Evolutionary conservation across 306 rosid species (phyloP).

Genomic region (Comarum palustre): DNA sequence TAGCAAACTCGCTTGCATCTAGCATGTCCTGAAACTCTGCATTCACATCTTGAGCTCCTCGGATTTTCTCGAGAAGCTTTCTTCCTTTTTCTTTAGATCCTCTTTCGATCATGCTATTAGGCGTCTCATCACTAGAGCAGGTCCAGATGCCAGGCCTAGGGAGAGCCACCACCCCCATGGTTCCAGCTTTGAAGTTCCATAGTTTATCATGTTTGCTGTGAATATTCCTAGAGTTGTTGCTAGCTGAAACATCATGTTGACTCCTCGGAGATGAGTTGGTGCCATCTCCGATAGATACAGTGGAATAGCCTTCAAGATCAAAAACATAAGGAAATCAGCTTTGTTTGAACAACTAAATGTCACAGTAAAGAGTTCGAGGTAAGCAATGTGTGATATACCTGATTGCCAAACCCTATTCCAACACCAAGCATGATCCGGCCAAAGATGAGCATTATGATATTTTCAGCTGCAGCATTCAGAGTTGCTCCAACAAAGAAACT

Average conservation of each 20-base stretch:
- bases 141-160: slow-evolving; percentile 70
- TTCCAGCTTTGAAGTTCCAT: slow-evolving; percentile 65
- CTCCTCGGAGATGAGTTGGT: slow-evolving; percentile 78
- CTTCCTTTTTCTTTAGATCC: slow-evolving; percentile 60
- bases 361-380: neutral
- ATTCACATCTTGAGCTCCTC: slow-evolving; percentile 68
- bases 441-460: slow-evolving; percentile 63
- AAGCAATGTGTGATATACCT: slow-evolving; percentile 39
- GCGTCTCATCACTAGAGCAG: slow-evolving; percentile 83
- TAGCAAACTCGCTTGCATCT: slow-evolving; percentile 74
- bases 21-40: slow-evolving; percentile 83
- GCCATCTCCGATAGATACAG: slow-evolving; percentile 94
- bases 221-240: slow-evolving; percentile 89
- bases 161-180: slow-evolving; percentile 98
- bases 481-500: slow-evolving; percentile 68
- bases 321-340: slow-evolving; percentile 7
- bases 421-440: slow-evolving; percentile 92
- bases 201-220: slow-evolving; percentile 85
- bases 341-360: neutral
- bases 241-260: slow-evolving; percentile 93
- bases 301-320: slow-evolving; percentile 71
- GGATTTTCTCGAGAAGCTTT: slow-evolving; percentile 52
- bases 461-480: slow-evolving; percentile 63
- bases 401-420: slow-evolving; percentile 95
- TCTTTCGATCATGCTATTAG: slow-evolving; percentile 76